phyloP scores from a whole-genome alignment of 2,329 filamentous ascomycete species.

The Colletotrichum sp. region DNA sequence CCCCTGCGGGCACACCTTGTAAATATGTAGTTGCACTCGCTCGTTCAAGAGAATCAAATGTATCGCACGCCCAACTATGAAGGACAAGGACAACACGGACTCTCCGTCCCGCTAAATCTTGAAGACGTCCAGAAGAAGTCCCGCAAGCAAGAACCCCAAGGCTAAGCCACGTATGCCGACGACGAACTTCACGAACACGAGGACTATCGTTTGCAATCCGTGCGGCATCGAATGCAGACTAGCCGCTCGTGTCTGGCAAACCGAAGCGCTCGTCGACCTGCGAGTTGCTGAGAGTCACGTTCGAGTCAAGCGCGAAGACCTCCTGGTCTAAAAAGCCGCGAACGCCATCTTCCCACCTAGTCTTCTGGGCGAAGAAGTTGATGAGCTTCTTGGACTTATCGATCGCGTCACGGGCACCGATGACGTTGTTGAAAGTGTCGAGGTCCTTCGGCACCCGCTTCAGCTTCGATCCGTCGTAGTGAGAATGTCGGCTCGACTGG shows the following conservation, averaged over 20 bases:
- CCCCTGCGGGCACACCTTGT: neutral
- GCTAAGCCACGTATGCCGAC: neutral
- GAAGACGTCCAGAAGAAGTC: neutral
- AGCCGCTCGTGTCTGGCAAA: neutral
- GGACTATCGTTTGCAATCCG: neutral
- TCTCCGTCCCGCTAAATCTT: neutral
- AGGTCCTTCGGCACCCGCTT: neutral
- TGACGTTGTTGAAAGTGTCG: neutral
- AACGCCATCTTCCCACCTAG: neutral
- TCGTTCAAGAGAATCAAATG: neutral
- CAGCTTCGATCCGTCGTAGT: neutral
- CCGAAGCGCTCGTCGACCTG: neutral
- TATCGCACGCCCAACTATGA: accelerated
- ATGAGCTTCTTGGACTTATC: neutral
- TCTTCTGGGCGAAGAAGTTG: neutral
- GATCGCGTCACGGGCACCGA: neutral
- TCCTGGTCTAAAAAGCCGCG: neutral
- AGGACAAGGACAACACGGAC: neutral
- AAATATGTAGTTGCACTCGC: neutral
- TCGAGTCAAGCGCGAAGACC: neutral
- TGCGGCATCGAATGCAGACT: neutral
- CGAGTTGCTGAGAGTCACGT: neutral
- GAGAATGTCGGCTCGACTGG: neutral
- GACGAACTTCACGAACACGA: accelerated
- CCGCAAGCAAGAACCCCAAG: neutral